Evolutionary conservation across 176 grass and related monocot genomes (phyloP).

Genomic region (Zizania latifolia): DNA sequence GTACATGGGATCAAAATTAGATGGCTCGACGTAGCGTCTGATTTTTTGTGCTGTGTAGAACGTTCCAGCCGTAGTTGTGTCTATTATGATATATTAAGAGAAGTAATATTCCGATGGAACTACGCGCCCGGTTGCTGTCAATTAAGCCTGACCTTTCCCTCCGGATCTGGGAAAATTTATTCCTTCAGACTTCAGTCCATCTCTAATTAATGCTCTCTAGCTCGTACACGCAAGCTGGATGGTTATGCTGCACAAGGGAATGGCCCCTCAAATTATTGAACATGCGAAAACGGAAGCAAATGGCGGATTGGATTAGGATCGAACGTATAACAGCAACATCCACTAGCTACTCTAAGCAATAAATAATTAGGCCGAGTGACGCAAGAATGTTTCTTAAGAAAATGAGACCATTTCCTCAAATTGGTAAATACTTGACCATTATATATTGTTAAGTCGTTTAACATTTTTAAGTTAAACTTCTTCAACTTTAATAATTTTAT

Average conservation of each 20-base stretch:
- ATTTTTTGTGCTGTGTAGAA: too few relatives aligned
- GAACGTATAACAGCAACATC: too few relatives aligned
- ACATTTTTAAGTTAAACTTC: too few relatives aligned
- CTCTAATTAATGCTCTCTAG: slow-evolving; percentile 15
- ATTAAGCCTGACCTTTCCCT: slow-evolving; percentile 1
- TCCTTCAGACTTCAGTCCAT: slow-evolving; percentile 38
- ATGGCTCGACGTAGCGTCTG: too few relatives aligned
- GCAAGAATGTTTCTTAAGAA: neutral
- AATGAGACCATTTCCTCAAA: neutral
- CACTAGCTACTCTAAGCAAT: too few relatives aligned
- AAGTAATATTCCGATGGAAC: neutral
- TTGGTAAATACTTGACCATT: too few relatives aligned
- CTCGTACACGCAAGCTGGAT: slow-evolving; percentile 36
- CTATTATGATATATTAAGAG: too few relatives aligned
- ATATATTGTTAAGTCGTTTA: too few relatives aligned
- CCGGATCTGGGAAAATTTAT: neutral
- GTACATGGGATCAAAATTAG: too few relatives aligned
- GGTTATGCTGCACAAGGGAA: neutral
- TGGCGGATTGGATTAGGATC: too few relatives aligned
- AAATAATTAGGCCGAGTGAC: neutral
- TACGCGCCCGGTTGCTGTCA: neutral
- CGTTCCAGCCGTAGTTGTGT: too few relatives aligned
- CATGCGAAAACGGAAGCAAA: neutral
- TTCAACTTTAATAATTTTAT: too few relatives aligned
- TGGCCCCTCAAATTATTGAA: neutral